Base-by-base conservation (phyloP, 129 eudicot species). In the Gnaphalium uliginosum region DNA sequence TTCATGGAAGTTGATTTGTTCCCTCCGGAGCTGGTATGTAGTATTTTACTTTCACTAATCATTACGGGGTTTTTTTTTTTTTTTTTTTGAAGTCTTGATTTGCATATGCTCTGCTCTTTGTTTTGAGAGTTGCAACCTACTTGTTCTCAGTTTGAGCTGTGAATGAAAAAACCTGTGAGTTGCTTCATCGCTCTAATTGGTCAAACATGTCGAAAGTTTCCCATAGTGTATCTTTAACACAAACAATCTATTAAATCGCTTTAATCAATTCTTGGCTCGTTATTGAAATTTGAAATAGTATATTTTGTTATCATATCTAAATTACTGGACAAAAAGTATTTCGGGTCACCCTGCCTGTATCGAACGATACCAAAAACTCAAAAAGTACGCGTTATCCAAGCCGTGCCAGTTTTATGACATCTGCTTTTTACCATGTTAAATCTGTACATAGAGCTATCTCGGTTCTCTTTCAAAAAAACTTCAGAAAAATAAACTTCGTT, bases 11-110 rank as follows among this genome's bases (percentile, higher is more conserved):
- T 79, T 37, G 96, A 93, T 81, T 46, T 86, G 46, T 81, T 90
- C 64, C 89, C 85, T 22, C 81, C 68, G 0, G 95, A 85, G 68
- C 75, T 81, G 96, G 98, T 92, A 84, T 65, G 79, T 63, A 41
- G 71, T 61, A 35, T 66, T 35, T 65, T 74, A 39, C n/a, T 30
- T 67, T 5, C 26, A 18, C 41, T 65, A 29, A 21, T 23, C 2
- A 18, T 41, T 17, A 46, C 48, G 8, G n/a, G n/a, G n/a, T n/a
- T n/a, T n/a, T n/a, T n/a, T 37, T 26, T 39, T 21, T 8, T 25
- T 26, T 25, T 23, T 62, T 78, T 35, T n/a, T 37, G 54, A 57
- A n/a, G n/a, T n/a, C n/a, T 46, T 46, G 24, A 33, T n/a, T 15
- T 63, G 1, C 21, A 29, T 24, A 63, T 29, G 13, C 9, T 56